Evolutionary conservation across 225 moss, liverwort and hornwort species (phyloP), one percentile per base, ranked within the genome.

Genomic region (Sphagnum contortum): DNA sequence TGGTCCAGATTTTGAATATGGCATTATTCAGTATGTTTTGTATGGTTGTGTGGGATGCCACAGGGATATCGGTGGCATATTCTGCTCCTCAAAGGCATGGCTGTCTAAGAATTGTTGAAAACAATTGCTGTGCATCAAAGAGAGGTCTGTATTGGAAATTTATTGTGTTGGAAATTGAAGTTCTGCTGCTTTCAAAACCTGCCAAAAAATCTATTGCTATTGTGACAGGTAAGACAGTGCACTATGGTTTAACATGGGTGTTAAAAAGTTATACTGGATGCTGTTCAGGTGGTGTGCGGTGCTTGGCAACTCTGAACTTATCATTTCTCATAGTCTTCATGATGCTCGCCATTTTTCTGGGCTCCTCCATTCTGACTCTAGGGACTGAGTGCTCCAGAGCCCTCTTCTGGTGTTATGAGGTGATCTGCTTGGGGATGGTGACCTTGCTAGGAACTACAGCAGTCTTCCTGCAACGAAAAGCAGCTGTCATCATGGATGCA

Each of bases 351-450:
- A 62, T 89, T 55, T 89, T 91, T 70, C 71, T 93, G 64, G 98
- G 98, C 76, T 91, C 88, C 69, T 83, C 75, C 74, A 81, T 84
- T 59, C 71, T 93, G 60, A 81, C 80, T 3, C 74, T 98, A 7
- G 83, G 87, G 61, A 98, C 98, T 7, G 79, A 91, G 48, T 98
- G 98, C 67, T 86, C 91, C 6, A 67, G 90, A 68, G 86, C 87
- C 57, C 84, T 98, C 12, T 98, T 98, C 77, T 98, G 98, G 98
- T 93, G 93, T 72, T 98, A 98, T 68, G 87, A 98, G 76, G 73
- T 86, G 4, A 74, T 89, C 4, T 89, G 93, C 78, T 91, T 93
- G 98, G 87, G 93, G 6, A 75, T 87, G 44, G 71, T 85, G 13
- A 11, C 79, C 12, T 75, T 93, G 44, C 76, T 93, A 57, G 93